Evolutionary conservation across 768 basidiomycete genomes (phyloP), one percentile per base, ranked within the genome.

Genomic region (Floccularia luteovirens): DNA sequence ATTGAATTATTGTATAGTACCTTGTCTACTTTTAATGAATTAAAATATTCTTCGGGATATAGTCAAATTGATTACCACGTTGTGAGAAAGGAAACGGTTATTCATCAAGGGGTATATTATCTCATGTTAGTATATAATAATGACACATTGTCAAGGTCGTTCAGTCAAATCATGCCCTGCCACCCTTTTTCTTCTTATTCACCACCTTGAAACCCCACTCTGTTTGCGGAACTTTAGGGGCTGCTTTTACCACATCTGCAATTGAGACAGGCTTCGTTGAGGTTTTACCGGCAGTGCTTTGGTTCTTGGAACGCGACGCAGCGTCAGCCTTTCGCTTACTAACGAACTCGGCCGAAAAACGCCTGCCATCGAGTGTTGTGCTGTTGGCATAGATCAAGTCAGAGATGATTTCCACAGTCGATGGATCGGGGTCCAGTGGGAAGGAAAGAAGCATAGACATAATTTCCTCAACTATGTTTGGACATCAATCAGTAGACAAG

Each of bases 321-420:
- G 80, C 84, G 56, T 98, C 94, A 14, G 74, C 75, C 63, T 91
- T 93, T 38, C 96, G 83, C 55, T 77, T 88, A 46, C 71, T 75
- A 38, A 91, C 77, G 52, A 90, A 99, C 48, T 98, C 93, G 10
- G 87, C 73, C 3, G 96, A 93, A 55, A 98, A 99, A 25, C 94
- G 79, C 37, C 93, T 74, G 4, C 96, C 96, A 54, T 98, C 92
- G 37, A 99, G 76, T 2, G 89, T 98, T 16, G 91, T 88, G 48
- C 90, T 94, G 54, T 87, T 92, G 39, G 85, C 81, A 54, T 98
- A 99, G 45, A 98, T 92, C 31, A 87, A 72, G 57, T 98, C 96
- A 17, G 89, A 87, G 48, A 99, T 98, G 55, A 96, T 82, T 62
- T 99, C 96, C 31, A 79, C 63, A 0, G 86, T 90, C 12, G 77